Evolutionary conservation across 805 yeast species (phyloP), one percentile per base, ranked within the genome.

Genomic region (Candida sonorensis): DNA sequence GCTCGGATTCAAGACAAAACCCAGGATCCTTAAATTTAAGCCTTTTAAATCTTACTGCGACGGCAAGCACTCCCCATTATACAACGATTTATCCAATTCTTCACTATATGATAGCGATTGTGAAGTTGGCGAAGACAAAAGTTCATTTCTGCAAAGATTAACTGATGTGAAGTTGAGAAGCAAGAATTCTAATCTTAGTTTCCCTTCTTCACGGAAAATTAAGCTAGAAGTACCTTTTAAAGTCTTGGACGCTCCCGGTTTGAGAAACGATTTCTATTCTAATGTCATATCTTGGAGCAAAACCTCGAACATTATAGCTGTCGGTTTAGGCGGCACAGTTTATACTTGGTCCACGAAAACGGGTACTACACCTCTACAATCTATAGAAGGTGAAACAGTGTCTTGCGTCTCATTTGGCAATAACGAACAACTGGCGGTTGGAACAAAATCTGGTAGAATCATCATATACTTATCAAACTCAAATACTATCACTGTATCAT

Each of bases 261-360:
- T 85, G 33, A 60, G 80, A 38, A 79, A 83, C 52, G 94, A 86
- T 51, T 85, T 77, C 48, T 86, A 85, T 54, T 69, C 84, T 1
- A 82, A 82, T 48, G 60, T 82, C 34, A 69, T 85, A 0, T 70
- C 85, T 5, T 85, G 94, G 94, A 75, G 87, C 0, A 50, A 49
- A 7, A 44, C 44, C 11, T 56, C 73, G 1, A 65, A 64, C 26
- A 61, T 60, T 16, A 59, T 84, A 0, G 78, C 79, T 0, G 85
- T 85, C 2, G 95, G 88, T 0, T 58, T 84, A 20, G 78, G 75
- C 0, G 46, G 62, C 4, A 56, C 67, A 4, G 78, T 72, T 0
- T 81, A 72, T 49, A 48, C 77, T 19, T 85, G 94, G 92, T 66
- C 71, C 10, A 73, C 68, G 29, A 53, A 50, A 8, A 50, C 57